Evolutionary conservation across 2,329 filamentous ascomycete genomes (phyloP).

Genomic region (Pseudogymnoascus pannorum): DNA sequence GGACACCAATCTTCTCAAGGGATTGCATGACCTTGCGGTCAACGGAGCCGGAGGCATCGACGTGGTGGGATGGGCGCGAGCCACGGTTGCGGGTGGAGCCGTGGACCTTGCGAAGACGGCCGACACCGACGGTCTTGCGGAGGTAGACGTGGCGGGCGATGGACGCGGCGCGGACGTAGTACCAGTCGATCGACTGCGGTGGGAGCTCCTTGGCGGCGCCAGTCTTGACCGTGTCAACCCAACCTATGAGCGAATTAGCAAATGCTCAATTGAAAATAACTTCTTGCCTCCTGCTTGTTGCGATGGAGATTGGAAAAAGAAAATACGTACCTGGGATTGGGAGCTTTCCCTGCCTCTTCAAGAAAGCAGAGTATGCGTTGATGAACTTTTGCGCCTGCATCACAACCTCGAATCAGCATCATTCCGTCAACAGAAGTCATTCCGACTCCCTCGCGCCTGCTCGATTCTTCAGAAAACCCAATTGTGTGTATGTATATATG

Average conservation of each 20-base stretch:
- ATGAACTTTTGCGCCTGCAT: slow-evolving; percentile 82
- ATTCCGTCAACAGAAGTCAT: slow-evolving; percentile 68
- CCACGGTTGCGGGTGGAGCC: slow-evolving; percentile 97
- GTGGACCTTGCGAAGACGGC: slow-evolving; percentile 94
- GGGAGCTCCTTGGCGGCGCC: slow-evolving; percentile 94
- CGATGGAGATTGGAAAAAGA: neutral
- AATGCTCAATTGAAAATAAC: neutral
- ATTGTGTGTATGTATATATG: slow-evolving; percentile 8
- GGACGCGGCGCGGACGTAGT: slow-evolving; percentile 81
- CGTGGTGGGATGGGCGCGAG: slow-evolving; percentile 83
- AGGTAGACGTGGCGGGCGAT: slow-evolving; percentile 98
- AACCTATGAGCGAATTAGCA: slow-evolving; percentile 50
- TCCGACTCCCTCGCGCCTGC: slow-evolving; percentile 67
- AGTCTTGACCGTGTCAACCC: slow-evolving; percentile 99
- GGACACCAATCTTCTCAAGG: slow-evolving; percentile 97
- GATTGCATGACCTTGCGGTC: slow-evolving; percentile 97
- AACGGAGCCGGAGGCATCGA: slow-evolving; percentile 88
- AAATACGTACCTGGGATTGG: slow-evolving; percentile 70
- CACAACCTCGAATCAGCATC: slow-evolving; percentile 50
- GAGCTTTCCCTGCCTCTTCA: slow-evolving; percentile 92
- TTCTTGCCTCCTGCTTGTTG: neutral
- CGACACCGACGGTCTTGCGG: slow-evolving; percentile 98
- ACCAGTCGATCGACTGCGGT: slow-evolving; percentile 98
- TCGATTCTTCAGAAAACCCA: slow-evolving; percentile 33
- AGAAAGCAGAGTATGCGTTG: slow-evolving; percentile 74